A percentile compares a stretch with the other conserved stretches of the same genome.
phyloP scores from a whole-genome alignment of 192 early-diverging fungal genomes.

The Coemansia sp. region DNA sequence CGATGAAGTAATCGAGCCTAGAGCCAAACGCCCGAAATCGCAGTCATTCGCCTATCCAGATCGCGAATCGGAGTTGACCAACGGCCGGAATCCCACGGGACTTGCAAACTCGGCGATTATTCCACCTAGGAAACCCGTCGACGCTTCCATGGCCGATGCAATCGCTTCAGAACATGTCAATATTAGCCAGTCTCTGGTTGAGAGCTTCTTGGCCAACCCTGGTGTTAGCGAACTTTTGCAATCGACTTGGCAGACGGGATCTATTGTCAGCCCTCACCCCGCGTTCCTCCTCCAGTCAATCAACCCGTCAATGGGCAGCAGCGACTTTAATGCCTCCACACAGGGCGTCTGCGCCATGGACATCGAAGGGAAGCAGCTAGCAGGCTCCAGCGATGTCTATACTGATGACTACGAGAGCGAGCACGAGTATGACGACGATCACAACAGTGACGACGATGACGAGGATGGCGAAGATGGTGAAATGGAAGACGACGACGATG shows the following conservation, averaged over 20 bases:
- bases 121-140: neutral
- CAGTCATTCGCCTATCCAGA: constrained; percentile 17
- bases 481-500: constrained; percentile 16
- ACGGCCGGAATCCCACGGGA: neutral
- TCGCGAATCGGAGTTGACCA: neutral
- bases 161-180: neutral
- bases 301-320: neutral
- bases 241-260: constrained; percentile 14
- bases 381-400: neutral
- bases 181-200: constrained; percentile 25
- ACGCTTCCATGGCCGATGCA: neutral
- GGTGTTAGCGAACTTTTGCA: constrained; percentile 30
- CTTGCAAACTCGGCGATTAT: neutral
- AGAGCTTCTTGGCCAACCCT: constrained; percentile 34
- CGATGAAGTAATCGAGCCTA: constrained; percentile 12
- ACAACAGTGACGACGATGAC: constrained; percentile 25
- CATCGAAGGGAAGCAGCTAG: constrained; percentile 2
- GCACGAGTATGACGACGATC: constrained; percentile 11
- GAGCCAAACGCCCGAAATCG: constrained; percentile 36
- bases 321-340: neutral
- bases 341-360: constrained; percentile 3
- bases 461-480: constrained; percentile 24
- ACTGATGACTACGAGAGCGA: neutral
- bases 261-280: neutral
- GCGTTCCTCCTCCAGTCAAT: constrained; percentile 3